Evolutionary conservation across 768 basidiomycete species (phyloP), one percentile per base, ranked within the genome.

Genomic region (Podaxis sp.): DNA sequence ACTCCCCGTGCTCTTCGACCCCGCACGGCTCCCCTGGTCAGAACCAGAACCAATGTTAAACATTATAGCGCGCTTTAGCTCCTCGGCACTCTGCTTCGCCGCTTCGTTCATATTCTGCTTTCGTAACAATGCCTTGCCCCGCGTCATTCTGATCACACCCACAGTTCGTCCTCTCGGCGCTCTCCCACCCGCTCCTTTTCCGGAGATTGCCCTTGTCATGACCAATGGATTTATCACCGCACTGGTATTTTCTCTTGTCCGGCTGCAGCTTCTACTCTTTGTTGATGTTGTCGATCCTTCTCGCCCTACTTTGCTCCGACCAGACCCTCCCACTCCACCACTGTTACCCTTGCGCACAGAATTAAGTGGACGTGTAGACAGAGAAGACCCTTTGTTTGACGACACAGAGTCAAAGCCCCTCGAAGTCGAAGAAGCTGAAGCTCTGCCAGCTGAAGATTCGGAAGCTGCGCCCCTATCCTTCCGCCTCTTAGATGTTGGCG

Each of bases 231-330:
- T 25, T 25, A 57, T 21, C 55, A 18, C 44, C 37, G 44, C 6
- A 57, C 9, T 51, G 5, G 37, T 36, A 10, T 25, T 50, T 37
- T 61, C 53, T 36, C 50, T 51, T 40, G 50, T 57, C 46, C 44
- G 25, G 50, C 36, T 62, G 35, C 50, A 25, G 51, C 56, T 60
- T 28, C 60, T 35, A 59, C 63, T 64, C 55, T 55, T 50, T 1
- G 28, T 10, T 32, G 44, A 52, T 16, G 50, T 48, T 18, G 38
- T 53, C 21, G n/a, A 38, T 36, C 48, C 57, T 25, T 50, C 32
- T 32, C 57, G 23, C 37, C 14, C 27, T 40, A 47, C 28, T 57
- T 42, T 48, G 38, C 38, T 53, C 18, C 55, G 44, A 42, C 27
- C 13, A 28, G 32, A 32, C 32, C 32, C 55, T 55, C 25, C 18